phyloP scores from a whole-genome alignment of 768 basidiomycete species.

The Rickenella mellea region DNA sequence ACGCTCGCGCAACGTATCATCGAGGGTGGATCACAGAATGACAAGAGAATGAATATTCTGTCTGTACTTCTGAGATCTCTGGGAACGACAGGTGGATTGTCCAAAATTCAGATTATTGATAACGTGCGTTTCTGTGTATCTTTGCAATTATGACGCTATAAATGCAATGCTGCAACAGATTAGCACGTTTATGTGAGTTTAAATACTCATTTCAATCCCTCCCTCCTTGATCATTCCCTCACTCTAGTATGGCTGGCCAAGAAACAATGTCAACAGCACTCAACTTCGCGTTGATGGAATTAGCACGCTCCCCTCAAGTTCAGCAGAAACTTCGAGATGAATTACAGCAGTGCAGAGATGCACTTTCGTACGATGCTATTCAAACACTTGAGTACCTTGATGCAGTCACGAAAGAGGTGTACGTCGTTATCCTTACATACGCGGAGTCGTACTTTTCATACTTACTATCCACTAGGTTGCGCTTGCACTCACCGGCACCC shows the following conservation, averaged over 20 bases:
- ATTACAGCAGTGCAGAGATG: constrained; percentile 18
- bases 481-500: constrained; percentile 1
- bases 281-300: constrained; percentile 27
- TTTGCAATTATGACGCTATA: too few relatives aligned
- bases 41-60: constrained; percentile 16
- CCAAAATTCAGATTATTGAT: constrained; percentile 13
- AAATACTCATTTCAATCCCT: too few relatives aligned
- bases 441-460: too few relatives aligned
- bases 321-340: constrained; percentile 32
- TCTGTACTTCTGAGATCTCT: constrained; percentile 14
- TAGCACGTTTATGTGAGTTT: constrained; percentile 22
- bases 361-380: constrained; percentile 26
- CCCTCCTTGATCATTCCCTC: too few relatives aligned
- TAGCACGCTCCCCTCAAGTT: constrained; percentile 26
- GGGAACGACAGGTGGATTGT: constrained; percentile 4
- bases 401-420: constrained; percentile 34
- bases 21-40: constrained; percentile 9
- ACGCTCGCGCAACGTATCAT: constrained; percentile 16
- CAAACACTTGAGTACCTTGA: constrained; percentile 29
- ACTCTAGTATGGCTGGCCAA: constrained; percentile 28
- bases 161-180: constrained; percentile 20
- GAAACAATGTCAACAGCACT: constrained; percentile 31
- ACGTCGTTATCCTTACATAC: constrained; percentile 9
- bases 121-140: too few relatives aligned
- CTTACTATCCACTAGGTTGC: too few relatives aligned